phyloP scores from a whole-genome alignment of 164 flowering plant species.

The Tinospora cordifolia region DNA sequence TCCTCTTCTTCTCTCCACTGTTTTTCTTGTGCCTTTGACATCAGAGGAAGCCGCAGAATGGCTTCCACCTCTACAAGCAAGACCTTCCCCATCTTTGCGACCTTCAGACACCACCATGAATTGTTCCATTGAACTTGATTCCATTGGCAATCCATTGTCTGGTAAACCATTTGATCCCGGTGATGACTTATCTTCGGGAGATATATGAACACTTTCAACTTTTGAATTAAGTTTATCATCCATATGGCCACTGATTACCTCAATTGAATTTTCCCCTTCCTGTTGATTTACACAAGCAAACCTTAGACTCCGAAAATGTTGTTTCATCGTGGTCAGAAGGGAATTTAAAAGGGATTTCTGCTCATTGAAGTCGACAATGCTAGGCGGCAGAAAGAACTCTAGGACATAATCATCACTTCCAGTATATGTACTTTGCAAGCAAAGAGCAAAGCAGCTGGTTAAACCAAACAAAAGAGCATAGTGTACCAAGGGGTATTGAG shows the following conservation, averaged over 20 bases:
- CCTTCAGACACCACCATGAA: slow-evolving; percentile 18
- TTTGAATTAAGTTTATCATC: slow-evolving; percentile 27
- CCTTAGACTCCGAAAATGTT: slow-evolving; percentile 57
- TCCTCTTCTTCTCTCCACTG: slow-evolving; percentile 54
- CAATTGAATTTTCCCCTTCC: slow-evolving; percentile 40
- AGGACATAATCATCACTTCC: slow-evolving; percentile 82
- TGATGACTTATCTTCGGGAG: slow-evolving; percentile 17
- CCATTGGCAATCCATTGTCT: slow-evolving; percentile 18
- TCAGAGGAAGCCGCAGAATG: slow-evolving; percentile 21
- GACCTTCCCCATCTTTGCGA: slow-evolving; percentile 16
- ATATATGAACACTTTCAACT: slow-evolving; percentile 24
- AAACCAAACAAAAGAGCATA: slow-evolving; percentile 88
- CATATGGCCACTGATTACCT: slow-evolving; percentile 39
- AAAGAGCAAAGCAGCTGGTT: slow-evolving; percentile 67
- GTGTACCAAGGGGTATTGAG: slow-evolving; percentile 87
- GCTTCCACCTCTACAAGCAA: slow-evolving; percentile 17
- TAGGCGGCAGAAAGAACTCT: slow-evolving; percentile 83
- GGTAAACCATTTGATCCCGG: slow-evolving; percentile 23
- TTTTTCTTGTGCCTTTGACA: slow-evolving; percentile 30
- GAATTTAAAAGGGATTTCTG: slow-evolving; percentile 55
- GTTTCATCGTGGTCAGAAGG: slow-evolving; percentile 56
- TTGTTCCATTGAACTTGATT: slow-evolving; percentile 22
- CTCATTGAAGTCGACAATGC: slow-evolving; percentile 33
- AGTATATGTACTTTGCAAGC: slow-evolving; percentile 62
- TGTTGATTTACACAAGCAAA: slow-evolving; percentile 52